A percentile compares a stretch with the other conserved stretches of the same genome.
Evolutionary conservation across 2,329 filamentous ascomycete species (phyloP).

Genomic region (Alternaria tenuissima): DNA sequence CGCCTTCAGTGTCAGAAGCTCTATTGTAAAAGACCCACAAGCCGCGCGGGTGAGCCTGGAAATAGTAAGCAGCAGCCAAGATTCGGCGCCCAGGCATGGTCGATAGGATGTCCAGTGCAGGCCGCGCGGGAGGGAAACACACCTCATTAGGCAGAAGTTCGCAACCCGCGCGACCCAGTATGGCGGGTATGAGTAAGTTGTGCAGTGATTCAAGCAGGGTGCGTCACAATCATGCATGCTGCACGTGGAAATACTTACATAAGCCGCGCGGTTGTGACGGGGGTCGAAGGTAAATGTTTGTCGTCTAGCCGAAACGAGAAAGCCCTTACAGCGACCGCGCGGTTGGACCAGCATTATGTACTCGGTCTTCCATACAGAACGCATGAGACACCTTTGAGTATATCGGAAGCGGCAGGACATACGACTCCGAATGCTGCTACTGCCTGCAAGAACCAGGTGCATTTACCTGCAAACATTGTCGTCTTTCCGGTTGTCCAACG

Average conservation of each 20-base stretch:
- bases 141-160: background rate
- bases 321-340: background rate
- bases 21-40: background rate
- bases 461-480: background rate
- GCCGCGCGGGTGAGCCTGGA: background rate
- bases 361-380: background rate
- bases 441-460: background rate
- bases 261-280: background rate
- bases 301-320: background rate
- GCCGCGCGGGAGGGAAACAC: background rate
- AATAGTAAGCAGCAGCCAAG: background rate
- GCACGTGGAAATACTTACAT: background rate
- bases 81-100: background rate
- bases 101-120: background rate
- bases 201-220: background rate
- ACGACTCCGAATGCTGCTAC: background rate
- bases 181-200: background rate
- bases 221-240: no score
- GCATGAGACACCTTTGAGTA: background rate
- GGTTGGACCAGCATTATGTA: background rate
- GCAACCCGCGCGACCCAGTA: background rate
- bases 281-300: no score
- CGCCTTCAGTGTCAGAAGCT: background rate
- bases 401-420: background rate
- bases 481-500: background rate